Evolutionary conservation across 2,329 filamentous ascomycete species (phyloP).

Genomic region (Epichloe baconii): DNA sequence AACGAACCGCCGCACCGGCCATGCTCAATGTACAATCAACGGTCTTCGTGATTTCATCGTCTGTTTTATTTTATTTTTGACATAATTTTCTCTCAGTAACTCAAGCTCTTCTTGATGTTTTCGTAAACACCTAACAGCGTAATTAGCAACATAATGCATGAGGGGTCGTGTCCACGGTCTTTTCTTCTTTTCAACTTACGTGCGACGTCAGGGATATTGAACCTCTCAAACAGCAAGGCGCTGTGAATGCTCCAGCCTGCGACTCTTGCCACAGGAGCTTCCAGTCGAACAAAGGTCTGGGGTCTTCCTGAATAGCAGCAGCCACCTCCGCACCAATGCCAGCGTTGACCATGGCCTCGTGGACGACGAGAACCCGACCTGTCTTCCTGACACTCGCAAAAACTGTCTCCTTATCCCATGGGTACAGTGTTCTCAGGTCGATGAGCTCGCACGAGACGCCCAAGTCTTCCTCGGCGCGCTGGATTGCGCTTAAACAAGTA

Average conservation of each 20-base stretch:
- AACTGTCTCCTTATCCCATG: constrained; percentile 76
- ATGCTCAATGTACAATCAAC: constrained; percentile 3
- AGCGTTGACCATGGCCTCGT: constrained; percentile 84
- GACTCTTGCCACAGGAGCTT: constrained; percentile 74
- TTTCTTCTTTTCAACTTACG: constrained; percentile 44
- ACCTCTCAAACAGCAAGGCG: constrained; percentile 65
- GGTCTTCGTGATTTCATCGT: neutral
- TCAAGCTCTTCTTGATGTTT: constrained; percentile 51
- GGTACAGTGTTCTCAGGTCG: constrained; percentile 77
- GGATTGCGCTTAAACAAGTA: constrained; percentile 64
- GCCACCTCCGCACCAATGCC: constrained; percentile 84
- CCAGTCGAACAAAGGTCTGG: constrained; percentile 66
- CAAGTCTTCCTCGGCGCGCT: constrained; percentile 60
- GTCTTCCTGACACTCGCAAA: constrained; percentile 78
- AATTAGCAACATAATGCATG: neutral
- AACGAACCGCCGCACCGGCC: neutral
- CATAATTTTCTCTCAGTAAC: constrained; percentile 34
- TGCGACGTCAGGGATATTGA: constrained; percentile 73
- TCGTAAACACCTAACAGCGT: constrained; percentile 52
- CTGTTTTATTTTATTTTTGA: neutral
- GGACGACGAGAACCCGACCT: constrained; percentile 73
- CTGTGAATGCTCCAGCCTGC: constrained; percentile 85
- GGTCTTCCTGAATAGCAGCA: constrained; percentile 71
- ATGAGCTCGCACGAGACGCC: constrained; percentile 72
- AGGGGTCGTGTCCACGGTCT: neutral